A percentile compares a stretch with the other conserved stretches of the same genome.
phyloP scores from a whole-genome alignment of 1,284 basidiomycete genomes.

The Prillingera fragicola region DNA sequence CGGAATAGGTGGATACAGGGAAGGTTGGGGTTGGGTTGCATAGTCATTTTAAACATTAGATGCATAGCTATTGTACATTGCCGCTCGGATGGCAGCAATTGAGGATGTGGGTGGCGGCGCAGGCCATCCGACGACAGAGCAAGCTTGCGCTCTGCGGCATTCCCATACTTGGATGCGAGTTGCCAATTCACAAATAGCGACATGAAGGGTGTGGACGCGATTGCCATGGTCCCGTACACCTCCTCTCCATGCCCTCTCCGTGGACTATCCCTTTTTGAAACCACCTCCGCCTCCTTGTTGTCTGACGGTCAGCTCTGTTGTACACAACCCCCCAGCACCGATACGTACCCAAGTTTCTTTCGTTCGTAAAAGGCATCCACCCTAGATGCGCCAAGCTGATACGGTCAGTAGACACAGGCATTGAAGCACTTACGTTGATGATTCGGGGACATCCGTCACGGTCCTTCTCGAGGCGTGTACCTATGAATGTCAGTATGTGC shows the following conservation, averaged over 20 bases:
- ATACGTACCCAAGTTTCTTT: conserved; percentile 40
- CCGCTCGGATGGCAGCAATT: neutral
- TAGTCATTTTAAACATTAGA: no score
- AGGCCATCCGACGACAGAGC: neutral
- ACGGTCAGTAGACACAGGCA: neutral
- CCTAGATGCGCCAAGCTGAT: conserved; percentile 40
- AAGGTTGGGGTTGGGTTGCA: no score
- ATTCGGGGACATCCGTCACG: conserved; percentile 98
- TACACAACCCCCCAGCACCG: neutral
- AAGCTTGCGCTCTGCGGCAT: neutral
- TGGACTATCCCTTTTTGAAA: no score
- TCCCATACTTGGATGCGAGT: neutral
- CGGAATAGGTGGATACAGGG: no score
- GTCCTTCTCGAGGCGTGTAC: conserved; percentile 88
- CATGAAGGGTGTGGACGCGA: no score
- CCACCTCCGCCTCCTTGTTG: conserved; percentile 8
- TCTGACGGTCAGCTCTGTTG: neutral
- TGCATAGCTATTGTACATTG: no score
- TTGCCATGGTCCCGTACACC: no score
- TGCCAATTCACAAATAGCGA: neutral
- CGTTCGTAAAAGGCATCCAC: conserved; percentile 47
- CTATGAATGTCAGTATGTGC: neutral
- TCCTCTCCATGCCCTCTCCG: no score
- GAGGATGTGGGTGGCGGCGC: neutral
- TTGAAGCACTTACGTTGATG: conserved; percentile 58